phyloP scores from a whole-genome alignment of 2,329 filamentous ascomycete genomes.

The Cladosporium phlei region DNA sequence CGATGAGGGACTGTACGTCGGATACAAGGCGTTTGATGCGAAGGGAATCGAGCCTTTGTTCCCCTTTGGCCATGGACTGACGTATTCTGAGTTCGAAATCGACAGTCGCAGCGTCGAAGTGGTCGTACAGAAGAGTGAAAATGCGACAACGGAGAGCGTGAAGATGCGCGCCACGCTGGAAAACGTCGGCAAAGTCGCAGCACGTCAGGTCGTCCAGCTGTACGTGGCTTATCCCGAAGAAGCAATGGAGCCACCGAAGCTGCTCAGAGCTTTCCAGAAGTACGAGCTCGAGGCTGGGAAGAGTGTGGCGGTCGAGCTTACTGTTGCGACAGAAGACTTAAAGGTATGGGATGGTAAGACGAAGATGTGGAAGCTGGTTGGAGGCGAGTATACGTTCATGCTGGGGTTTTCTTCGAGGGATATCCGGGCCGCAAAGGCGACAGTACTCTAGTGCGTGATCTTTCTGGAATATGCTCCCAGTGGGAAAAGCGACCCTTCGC shows the following conservation, averaged over 20 bases:
- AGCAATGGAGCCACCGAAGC: conserved; percentile 32
- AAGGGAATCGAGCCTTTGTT: conserved; percentile 65
- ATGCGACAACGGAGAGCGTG: neutral
- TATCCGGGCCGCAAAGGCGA: neutral
- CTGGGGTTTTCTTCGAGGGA: conserved; percentile 12
- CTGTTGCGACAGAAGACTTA: conserved; percentile 6
- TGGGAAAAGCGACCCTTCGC: no score
- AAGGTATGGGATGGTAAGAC: neutral
- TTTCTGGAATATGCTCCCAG: no score
- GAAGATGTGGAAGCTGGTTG: conserved; percentile 6
- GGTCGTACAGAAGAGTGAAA: neutral
- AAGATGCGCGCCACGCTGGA: conserved; percentile 33
- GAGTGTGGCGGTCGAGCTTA: neutral
- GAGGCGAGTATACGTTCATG: conserved; percentile 7
- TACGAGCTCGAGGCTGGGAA: conserved; percentile 22
- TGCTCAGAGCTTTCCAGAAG: conserved; percentile 40
- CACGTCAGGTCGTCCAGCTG: conserved; percentile 51
- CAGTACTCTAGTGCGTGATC: no score
- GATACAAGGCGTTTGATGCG: conserved; percentile 81
- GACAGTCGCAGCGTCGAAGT: conserved; percentile 44
- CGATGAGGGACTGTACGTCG: conserved; percentile 72
- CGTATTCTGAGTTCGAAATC: conserved; percentile 68
- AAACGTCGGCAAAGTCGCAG: conserved; percentile 54
- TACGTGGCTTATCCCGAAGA: conserved; percentile 42
- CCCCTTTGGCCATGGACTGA: conserved; percentile 77